Percentiles rank a stretch among this genome's conserved stretches.
Evolutionary conservation across 2,329 filamentous ascomycete species (phyloP).

Genomic region (Colletotrichum acutatum): DNA sequence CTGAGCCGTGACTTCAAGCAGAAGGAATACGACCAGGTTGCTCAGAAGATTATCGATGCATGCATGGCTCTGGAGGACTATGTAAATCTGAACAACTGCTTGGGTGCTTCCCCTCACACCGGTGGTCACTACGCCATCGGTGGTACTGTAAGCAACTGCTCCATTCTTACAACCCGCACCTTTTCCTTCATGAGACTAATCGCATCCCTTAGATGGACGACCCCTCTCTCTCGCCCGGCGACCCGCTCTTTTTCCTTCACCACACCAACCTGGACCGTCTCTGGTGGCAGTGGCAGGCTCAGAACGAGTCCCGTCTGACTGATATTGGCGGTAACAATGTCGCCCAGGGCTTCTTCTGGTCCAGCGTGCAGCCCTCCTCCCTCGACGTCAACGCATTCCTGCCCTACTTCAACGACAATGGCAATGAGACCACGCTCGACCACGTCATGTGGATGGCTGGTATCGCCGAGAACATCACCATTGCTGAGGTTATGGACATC

Average conservation of each 20-base stretch:
- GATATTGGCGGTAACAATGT: slow-evolving; percentile 22
- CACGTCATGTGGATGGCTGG: slow-evolving; percentile 24
- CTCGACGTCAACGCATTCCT: background rate
- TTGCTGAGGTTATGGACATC: slow-evolving; percentile 27
- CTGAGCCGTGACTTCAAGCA: slow-evolving; percentile 19
- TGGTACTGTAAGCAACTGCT: slow-evolving; percentile 7
- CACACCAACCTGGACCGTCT: slow-evolving; percentile 24
- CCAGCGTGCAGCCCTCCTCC: background rate
- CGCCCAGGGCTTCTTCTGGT: background rate
- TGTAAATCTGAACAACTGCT: slow-evolving; percentile 17
- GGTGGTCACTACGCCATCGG: slow-evolving; percentile 24
- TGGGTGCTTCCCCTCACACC: slow-evolving; percentile 14
- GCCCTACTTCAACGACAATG: slow-evolving; percentile 26
- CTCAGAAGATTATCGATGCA: slow-evolving; percentile 23
- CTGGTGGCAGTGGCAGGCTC: slow-evolving; percentile 22
- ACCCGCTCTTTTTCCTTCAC: slow-evolving; percentile 23
- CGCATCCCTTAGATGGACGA: slow-evolving; percentile 16
- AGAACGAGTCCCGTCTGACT: slow-evolving; percentile 32
- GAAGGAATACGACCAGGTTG: slow-evolving; percentile 7
- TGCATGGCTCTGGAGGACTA: slow-evolving; percentile 19
- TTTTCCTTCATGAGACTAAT: too few species aligned
- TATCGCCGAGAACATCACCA: slow-evolving; percentile 22
- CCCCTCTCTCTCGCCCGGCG: slow-evolving; percentile 17
- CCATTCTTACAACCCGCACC: too few species aligned
- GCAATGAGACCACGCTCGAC: slow-evolving; percentile 20